A percentile compares a stretch with the other conserved stretches of the same genome.
Conservation (phyloP, 345 rosid species). For the Eucalyptus decipiens region DNA sequence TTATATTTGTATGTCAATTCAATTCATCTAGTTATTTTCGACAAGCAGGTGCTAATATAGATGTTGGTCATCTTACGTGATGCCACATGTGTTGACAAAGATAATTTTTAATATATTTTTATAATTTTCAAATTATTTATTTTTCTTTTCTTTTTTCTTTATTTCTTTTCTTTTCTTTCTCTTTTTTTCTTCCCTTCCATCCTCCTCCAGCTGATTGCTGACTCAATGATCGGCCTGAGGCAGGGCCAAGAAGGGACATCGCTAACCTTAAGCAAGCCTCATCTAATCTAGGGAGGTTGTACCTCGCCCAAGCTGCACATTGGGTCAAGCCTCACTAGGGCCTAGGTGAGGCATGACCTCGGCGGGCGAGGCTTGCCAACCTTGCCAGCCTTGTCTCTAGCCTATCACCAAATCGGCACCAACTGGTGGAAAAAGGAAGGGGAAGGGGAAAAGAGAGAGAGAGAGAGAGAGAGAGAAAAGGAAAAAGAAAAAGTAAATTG, state of each 20-base stretch:
- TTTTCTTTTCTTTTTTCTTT: accelerated
- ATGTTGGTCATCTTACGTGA: accelerated
- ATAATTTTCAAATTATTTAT: too few species aligned
- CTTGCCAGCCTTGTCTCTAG: accelerated
- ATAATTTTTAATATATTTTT: too few species aligned
- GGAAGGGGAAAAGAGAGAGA: accelerated
- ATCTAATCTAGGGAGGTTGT: accelerated
- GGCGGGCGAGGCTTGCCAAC: accelerated
- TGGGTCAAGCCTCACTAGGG: too few species aligned
- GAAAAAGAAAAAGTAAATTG: accelerated
- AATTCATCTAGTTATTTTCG: accelerated
- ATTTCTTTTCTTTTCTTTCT: accelerated
- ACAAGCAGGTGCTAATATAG: accelerated
- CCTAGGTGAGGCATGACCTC: accelerated
- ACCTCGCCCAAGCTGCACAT: accelerated
- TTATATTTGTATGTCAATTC: accelerated
- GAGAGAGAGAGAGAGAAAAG: too few species aligned
- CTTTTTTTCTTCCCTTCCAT: too few species aligned
- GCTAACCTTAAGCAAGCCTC: too few species aligned
- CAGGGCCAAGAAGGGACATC: accelerated
- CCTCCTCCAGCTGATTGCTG: accelerated
- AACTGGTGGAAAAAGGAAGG: accelerated
- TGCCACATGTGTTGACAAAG: accelerated
- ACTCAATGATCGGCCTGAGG: accelerated
- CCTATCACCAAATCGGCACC: accelerated